Conservation (phyloP, 306 rosid genomes). For the Glycyrrhiza uralensis region DNA sequence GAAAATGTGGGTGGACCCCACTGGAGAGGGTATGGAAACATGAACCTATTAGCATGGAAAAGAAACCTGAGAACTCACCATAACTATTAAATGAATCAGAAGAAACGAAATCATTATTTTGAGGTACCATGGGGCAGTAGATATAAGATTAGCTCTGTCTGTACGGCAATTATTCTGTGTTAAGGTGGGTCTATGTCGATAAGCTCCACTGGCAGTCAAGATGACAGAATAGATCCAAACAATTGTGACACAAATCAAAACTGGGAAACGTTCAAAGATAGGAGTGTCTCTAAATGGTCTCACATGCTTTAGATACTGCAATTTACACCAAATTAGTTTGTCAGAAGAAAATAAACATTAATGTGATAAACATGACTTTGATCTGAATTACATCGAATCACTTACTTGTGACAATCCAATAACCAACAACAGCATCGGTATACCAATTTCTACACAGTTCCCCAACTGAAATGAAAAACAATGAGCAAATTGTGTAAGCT, state of each 20-base stretch:
- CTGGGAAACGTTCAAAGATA: conserved; percentile 89
- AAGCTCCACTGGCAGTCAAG: conserved; percentile 94
- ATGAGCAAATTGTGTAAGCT: not conserved
- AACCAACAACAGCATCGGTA: conserved; percentile 84
- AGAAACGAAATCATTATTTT: not conserved
- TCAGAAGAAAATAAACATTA: not conserved
- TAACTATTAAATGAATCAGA: not conserved
- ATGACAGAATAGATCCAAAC: conserved; percentile 86
- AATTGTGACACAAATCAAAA: conserved; percentile 72
- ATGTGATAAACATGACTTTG: not conserved
- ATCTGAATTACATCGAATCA: not conserved
- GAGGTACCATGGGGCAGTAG: conserved; percentile 85
- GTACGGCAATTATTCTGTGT: conserved; percentile 86
- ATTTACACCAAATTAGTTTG: conserved; percentile 13
- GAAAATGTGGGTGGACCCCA: conserved; percentile 99
- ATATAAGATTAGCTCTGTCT: conserved; percentile 78
- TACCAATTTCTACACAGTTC: conserved; percentile 85
- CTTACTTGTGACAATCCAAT: conserved; percentile 91
- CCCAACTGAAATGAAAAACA: conserved; percentile 66
- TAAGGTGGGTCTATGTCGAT: conserved; percentile 38
- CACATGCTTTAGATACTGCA: conserved; percentile 96
- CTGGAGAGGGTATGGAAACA: conserved; percentile 92
- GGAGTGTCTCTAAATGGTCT: conserved; percentile 80
- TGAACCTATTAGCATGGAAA: conserved; percentile 58
- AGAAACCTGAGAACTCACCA: conserved; percentile 16